Conservation (phyloP, 148 eudicot species). For the Talinum fruticosum region DNA sequence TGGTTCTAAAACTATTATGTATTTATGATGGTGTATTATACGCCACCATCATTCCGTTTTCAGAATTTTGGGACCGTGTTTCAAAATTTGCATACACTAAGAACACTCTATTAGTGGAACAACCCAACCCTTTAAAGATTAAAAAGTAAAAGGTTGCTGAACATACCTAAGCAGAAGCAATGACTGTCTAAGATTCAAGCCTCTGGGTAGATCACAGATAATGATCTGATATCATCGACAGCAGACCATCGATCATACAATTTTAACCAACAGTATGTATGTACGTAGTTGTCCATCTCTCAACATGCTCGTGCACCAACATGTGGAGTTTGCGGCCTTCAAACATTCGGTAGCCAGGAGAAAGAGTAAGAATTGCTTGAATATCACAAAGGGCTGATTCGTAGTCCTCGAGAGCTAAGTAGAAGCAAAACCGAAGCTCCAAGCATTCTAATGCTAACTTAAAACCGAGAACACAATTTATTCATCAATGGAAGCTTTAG, state of each 20-base stretch:
- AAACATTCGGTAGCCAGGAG: conserved; percentile 76
- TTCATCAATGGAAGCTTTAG: conserved; percentile 66
- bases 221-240: conserved; percentile 96
- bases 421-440: conserved; percentile 85
- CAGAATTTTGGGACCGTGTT: too few relatives aligned
- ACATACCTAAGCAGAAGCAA: conserved; percentile 81
- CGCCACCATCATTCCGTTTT: too few relatives aligned
- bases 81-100: too few relatives aligned
- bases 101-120: not conserved
- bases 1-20: too few relatives aligned
- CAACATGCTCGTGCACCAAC: conserved; percentile 68
- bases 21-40: too few relatives aligned
- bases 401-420: conserved; percentile 68
- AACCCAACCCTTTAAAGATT: not conserved
- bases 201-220: conserved; percentile 89
- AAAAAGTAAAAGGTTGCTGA: not conserved
- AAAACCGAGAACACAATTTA: conserved; percentile 79
- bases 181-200: conserved; percentile 93
- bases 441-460: conserved; percentile 87
- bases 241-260: conserved; percentile 93
- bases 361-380: conserved; percentile 84
- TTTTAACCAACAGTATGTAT: conserved; percentile 95
- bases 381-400: conserved; percentile 77
- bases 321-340: conserved; percentile 78
- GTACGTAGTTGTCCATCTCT: conserved; percentile 78